Evolutionary conservation across 2,329 filamentous ascomycete species (phyloP).

Genomic region (Davidsoniella australis): DNA sequence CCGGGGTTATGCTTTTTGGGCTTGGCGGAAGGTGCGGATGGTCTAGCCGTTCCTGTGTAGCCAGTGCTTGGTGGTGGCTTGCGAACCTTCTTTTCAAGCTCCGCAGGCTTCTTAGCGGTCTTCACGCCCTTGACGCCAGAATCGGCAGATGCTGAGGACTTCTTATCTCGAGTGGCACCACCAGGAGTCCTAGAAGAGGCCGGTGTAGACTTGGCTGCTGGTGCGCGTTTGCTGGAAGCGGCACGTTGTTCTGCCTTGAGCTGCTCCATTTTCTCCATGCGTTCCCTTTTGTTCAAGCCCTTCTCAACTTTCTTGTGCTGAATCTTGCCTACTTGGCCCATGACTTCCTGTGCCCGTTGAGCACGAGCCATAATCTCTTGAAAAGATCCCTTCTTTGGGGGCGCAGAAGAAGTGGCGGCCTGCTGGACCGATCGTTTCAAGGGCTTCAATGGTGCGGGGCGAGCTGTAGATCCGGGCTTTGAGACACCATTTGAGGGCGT

Average conservation of each 20-base stretch:
- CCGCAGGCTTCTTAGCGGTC: constrained; percentile 17
- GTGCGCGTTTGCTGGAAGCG: neutral
- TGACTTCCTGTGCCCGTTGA: constrained; percentile 43
- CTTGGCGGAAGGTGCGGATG: constrained; percentile 27
- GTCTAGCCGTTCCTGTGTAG: constrained; percentile 47
- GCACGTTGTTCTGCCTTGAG: constrained; percentile 5
- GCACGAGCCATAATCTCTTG: constrained; percentile 58
- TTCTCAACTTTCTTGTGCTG: constrained; percentile 60
- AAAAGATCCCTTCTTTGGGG: constrained; percentile 57
- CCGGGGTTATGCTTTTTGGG: constrained; percentile 21
- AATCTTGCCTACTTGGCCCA: constrained; percentile 50
- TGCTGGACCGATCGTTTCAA: neutral
- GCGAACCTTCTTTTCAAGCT: constrained; percentile 39
- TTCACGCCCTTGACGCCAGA: neutral
- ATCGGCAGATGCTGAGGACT: neutral
- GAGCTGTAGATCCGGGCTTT: neutral
- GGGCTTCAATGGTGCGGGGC: neutral
- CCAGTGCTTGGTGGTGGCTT: constrained; percentile 48
- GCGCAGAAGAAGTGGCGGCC: constrained; percentile 9
- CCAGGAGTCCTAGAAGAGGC: neutral
- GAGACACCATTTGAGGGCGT: constrained; percentile 7
- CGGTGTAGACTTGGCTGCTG: neutral
- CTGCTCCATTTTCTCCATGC: constrained; percentile 24
- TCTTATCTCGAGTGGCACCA: neutral
- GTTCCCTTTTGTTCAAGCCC: constrained; percentile 35